Evolutionary conservation across 75 land plant genomes (phyloP).

Genomic region (Adiantum capillusveneris): DNA sequence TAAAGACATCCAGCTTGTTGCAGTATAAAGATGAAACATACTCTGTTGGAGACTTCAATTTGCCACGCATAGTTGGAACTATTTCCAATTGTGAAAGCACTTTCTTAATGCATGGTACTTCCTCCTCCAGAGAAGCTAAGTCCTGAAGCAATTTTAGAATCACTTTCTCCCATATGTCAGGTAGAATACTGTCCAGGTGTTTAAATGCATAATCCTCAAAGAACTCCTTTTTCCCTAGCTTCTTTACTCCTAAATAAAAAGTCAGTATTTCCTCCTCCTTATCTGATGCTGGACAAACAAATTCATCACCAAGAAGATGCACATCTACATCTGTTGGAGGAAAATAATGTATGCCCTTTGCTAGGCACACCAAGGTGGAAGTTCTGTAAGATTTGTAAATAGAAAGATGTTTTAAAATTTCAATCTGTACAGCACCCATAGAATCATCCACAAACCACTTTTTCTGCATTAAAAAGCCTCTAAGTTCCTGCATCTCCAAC

Average conservation of each 20-base stretch:
- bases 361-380: constrained; percentile 40
- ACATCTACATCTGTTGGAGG: constrained; percentile 59
- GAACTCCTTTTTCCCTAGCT: constrained; percentile 51
- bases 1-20: not conserved
- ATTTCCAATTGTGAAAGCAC: constrained; percentile 52
- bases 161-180: constrained; percentile 15
- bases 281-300: constrained; percentile 62
- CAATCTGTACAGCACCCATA: constrained; percentile 37
- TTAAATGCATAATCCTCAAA: constrained; percentile 52
- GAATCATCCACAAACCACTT: constrained; percentile 68
- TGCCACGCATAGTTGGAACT: constrained; percentile 52
- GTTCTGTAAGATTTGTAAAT: constrained; percentile 70
- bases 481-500: constrained; percentile 66
- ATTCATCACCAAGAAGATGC: constrained; percentile 55
- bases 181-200: constrained; percentile 35
- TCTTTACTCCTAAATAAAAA: constrained; percentile 41
- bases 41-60: constrained; percentile 68
- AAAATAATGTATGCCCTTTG: constrained; percentile 39
- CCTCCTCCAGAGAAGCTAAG: constrained; percentile 16
- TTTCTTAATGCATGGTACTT: constrained; percentile 36
- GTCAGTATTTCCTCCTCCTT: constrained; percentile 57
- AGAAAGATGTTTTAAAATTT: constrained; percentile 56
- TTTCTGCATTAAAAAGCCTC: constrained; percentile 74
- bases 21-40: constrained; percentile 11
- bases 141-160: constrained; percentile 51